Evolutionary conservation across 2,329 filamentous ascomycete genomes (phyloP), one percentile per base, ranked within the genome.

Genomic region (Diplodia corticola): DNA sequence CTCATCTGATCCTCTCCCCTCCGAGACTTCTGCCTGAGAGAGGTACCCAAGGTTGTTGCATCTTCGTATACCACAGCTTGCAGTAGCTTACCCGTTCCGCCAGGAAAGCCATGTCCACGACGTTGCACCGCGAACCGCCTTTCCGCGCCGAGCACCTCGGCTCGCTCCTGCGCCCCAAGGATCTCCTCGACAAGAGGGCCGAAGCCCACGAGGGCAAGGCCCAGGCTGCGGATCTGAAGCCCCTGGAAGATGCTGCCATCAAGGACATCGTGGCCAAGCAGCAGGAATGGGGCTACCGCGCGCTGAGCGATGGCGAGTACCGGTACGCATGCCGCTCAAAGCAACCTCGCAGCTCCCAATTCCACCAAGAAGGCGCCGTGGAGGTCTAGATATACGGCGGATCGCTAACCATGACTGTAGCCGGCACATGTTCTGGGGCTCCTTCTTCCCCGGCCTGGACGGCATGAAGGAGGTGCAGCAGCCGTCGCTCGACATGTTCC

Each of bases 131-230:
- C 67, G 80, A 79, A 68, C 84, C 86, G 22, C 88, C 86, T 55
- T 91, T 89, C 76, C 85, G 89, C 74, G 88, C 88, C 66, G 89
- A 91, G 76, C 89, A 91, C 70, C 83, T 91, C 68, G 89, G 89
- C 55, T 91, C 88, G 15, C 82, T 91, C 20, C 84, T 91, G 69
- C 87, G 89, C 28, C 88, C 89, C 1, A 77, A 85, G 63, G 75
- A 82, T 49, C 83, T 91, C 22, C 80, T 89, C 15, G 80, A 85
- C 35, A 83, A 84, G 26, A 82, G 89, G 77, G 78, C 81, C 69
- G 74, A 83, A 71, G 75, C 82, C 64, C 80, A 87, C 69, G 83
- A 85, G 51, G 84, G 85, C 67, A 79, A 85, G 70, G 75, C 83
- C 49, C 78, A 81, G 7, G 74, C 81, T 59, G 80, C 85, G n/a